Evolutionary conservation across 2,329 filamentous ascomycete species (phyloP).

Genomic region (Cercospora berteroae): DNA sequence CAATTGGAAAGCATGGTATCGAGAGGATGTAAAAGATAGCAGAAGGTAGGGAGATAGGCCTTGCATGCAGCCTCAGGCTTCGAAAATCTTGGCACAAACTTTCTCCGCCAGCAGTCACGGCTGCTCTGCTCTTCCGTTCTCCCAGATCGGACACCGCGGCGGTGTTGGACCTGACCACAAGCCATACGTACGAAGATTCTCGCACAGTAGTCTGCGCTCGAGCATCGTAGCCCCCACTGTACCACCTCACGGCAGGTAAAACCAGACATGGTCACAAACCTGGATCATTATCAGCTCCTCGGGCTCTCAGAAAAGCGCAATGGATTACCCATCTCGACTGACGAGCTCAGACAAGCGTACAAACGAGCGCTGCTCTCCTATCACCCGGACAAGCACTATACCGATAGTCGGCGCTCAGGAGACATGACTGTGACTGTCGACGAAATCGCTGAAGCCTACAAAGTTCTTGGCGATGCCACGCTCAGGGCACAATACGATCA

Average conservation of each 20-base stretch:
- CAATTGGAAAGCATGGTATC: not conserved
- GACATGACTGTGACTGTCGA: constrained; percentile 49
- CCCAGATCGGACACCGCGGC: not conserved
- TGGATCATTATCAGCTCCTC: constrained; percentile 35
- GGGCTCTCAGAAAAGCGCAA: constrained; percentile 26
- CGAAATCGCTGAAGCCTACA: constrained; percentile 59
- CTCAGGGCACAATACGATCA: constrained; percentile 52
- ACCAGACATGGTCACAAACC: not conserved
- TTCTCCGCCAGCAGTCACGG: not conserved
- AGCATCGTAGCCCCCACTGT: not conserved
- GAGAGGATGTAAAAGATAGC: not conserved
- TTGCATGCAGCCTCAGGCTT: not conserved
- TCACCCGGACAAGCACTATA: constrained; percentile 57
- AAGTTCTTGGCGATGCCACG: constrained; percentile 48
- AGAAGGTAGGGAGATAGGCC: too few relatives aligned
- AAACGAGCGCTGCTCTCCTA: constrained; percentile 55
- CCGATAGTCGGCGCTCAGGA: not conserved
- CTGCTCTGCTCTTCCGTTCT: not conserved
- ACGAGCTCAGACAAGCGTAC: constrained; percentile 55
- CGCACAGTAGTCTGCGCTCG: not conserved
- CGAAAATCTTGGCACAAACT: not conserved
- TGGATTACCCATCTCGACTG: constrained; percentile 23
- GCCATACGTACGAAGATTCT: not conserved
- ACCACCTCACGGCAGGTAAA: not conserved
- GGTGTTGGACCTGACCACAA: not conserved